Evolutionary conservation across 2,329 filamentous ascomycete species (phyloP), one percentile per base, ranked within the genome.

Genomic region (Botrytis fabae): DNA sequence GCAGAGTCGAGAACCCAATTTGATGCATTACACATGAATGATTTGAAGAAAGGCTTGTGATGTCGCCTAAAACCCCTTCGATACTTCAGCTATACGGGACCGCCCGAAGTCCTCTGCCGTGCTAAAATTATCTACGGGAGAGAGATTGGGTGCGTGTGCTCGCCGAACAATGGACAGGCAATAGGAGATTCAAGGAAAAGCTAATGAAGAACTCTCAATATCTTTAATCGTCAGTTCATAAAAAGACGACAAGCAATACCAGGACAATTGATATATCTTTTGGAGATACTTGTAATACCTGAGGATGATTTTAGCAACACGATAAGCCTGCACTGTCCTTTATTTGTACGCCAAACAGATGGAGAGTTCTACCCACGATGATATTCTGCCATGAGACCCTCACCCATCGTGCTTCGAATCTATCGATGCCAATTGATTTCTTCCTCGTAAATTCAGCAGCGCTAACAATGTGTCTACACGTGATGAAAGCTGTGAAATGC

Each of bases 401-500:
- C 35, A 22, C 35, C 25, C 25, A 68, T 68, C 63, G 8, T 40
- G 4, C 63, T 40, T 5, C 0, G 9, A 20, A 40, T 57, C 14
- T 22, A 28, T 46, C 22, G 40, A 59, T 22, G 42, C 48, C 70
- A 66, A 71, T 46, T 28, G 40, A 20, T 28, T 48, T 68, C 60
- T 46, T 54, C 48, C 38, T 25, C n/a, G 32, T 48, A 28, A 8
- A 32, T 35, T 28, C 12, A 14, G 22, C 32, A 59, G 51, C 38
- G 54, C 48, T 46, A 42, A 12, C 10, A 59, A 14, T 18, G 16
- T 28, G 16, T 40, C 22, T 16, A 69, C 62, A 61, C 70, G 70
- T 72, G 70, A 72, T 20, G 25, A 42, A 20, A n/a, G 6, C 32
- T 32, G 38, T 42, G 35, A 59, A 28, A 69, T 61, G 51, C 70